phyloP scores from a whole-genome alignment of 352 stramenopile species.

The Phytopythium aichiense region DNA sequence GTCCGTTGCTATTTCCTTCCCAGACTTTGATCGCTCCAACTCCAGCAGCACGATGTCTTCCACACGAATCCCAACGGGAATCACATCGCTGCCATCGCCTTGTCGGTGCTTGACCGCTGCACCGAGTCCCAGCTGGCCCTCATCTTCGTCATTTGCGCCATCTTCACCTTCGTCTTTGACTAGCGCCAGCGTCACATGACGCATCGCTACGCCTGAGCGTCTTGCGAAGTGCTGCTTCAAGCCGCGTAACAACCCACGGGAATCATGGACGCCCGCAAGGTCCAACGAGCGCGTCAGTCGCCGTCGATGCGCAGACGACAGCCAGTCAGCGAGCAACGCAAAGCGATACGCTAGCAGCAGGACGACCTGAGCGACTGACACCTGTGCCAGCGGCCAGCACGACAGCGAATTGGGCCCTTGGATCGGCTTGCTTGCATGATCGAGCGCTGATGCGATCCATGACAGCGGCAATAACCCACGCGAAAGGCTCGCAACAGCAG shows the following conservation, averaged over 20 bases:
- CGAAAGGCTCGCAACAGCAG: constrained; percentile 7
- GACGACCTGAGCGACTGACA: constrained; percentile 15
- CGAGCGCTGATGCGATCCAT: constrained; percentile 14
- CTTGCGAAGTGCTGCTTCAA: constrained; percentile 10
- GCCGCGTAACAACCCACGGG: constrained; percentile 9
- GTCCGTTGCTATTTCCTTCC: neutral
- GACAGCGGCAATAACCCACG: constrained; percentile 17
- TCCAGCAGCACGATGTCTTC: constrained; percentile 33
- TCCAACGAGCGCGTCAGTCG: constrained; percentile 17
- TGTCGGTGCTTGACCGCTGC: neutral
- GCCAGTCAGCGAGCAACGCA: constrained; percentile 18
- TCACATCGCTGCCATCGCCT: neutral
- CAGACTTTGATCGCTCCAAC: neutral
- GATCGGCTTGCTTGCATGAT: neutral
- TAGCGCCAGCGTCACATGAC: constrained; percentile 12
- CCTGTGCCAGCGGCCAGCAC: constrained; percentile 1
- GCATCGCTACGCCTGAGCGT: neutral
- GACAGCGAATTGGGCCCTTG: constrained; percentile 8
- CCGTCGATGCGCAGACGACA: constrained; percentile 10
- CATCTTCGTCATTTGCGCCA: neutral
- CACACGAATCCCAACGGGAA: constrained; percentile 5
- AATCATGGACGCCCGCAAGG: constrained; percentile 17
- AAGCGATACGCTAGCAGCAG: constrained; percentile 22
- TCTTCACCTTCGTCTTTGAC: constrained; percentile 6
- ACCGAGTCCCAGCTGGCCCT: neutral